Evolutionary conservation across 139 green algal species (phyloP).

Genomic region (Picochlorum sp.): DNA sequence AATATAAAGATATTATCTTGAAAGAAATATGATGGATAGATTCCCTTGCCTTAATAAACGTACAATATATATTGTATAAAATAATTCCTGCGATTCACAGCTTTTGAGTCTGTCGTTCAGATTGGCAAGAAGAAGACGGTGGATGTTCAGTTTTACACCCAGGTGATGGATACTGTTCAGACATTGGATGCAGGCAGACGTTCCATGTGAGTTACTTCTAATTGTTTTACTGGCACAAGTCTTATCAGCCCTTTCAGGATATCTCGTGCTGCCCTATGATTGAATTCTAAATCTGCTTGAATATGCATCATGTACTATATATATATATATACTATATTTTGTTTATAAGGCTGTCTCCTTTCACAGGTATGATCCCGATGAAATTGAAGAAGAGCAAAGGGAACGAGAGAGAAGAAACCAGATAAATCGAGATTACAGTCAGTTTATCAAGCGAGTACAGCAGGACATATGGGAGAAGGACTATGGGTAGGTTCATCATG

Average conservation of each 20-base stretch:
- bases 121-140: constrained; percentile 95
- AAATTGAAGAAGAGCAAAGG: constrained; percentile 98
- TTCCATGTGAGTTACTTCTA: no score
- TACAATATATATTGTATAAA: neutral
- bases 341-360: neutral
- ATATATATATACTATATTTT: neutral
- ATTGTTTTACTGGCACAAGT: constrained; percentile 4
- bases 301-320: neutral
- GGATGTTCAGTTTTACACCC: constrained; percentile 95
- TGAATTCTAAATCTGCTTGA: neutral
- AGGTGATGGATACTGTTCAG: constrained; percentile 92
- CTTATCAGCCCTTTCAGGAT: neutral
- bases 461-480: constrained; percentile 73
- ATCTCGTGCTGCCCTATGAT: neutral
- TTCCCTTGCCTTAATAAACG: neutral
- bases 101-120: no score
- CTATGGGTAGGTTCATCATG: constrained; percentile 18
- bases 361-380: constrained; percentile 98
- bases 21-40: neutral
- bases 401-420: constrained; percentile 84
- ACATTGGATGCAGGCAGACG: constrained; percentile 74
- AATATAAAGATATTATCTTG: neutral
- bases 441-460: constrained; percentile 65
- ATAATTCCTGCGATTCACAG: neutral
- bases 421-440: constrained; percentile 81